These are phyloP conservation scores for Trichomonas vaginalis DNA, from an alignment of 208 protist genomes.

Conservation along the genomic window DNA sequence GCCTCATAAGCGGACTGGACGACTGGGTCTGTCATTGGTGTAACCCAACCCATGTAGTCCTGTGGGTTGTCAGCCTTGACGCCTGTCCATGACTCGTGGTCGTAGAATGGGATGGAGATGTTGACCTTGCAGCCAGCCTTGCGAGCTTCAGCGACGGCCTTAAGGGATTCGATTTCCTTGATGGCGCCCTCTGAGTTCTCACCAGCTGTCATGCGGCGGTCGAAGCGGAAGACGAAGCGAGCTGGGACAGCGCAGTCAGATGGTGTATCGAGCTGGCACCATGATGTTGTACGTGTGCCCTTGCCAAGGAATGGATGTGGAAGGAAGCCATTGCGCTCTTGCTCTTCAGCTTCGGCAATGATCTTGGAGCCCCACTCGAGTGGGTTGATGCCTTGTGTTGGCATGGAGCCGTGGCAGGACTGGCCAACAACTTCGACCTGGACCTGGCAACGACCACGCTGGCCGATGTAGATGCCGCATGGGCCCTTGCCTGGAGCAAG, in stretches of 20 bases:
- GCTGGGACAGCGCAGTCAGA: neutral
- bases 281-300: neutral
- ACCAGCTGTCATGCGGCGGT: neutral
- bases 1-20: neutral
- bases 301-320: neutral
- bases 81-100: neutral
- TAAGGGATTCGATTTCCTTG: neutral
- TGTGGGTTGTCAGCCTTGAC: neutral
- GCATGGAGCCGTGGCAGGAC: neutral
- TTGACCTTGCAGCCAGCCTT: neutral
- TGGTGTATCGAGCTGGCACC: neutral
- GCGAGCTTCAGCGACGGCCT: neutral
- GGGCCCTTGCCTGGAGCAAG: neutral
- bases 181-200: neutral
- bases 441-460: neutral
- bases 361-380: neutral
- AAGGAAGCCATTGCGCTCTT: neutral
- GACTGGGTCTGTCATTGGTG: neutral
- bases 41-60: neutral
- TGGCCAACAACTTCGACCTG: neutral
- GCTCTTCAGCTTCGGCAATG: neutral
- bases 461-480: constrained; percentile 13
- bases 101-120: neutral
- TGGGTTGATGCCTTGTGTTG: neutral
- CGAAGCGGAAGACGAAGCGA: neutral